Base-by-base conservation (phyloP, 192 early-diverging fungal genomes). In the Coemansia sp. region DNA sequence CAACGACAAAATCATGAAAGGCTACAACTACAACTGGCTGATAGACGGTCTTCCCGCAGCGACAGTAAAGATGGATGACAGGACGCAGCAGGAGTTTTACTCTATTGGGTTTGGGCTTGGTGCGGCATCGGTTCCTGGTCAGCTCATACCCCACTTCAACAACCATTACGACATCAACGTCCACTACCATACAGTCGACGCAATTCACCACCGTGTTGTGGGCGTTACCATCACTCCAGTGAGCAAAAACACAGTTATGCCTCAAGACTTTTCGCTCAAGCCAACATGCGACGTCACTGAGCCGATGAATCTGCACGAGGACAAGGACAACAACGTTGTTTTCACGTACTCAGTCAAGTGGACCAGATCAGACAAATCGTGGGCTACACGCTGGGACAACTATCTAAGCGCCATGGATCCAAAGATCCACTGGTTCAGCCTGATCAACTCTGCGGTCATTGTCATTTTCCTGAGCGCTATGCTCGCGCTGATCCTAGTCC, bases 31-130 rank as follows among this genome's bases (percentile, higher is more conserved):
- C 54, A 93, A 91, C 70, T 91, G 90, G 90, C 76, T 93, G 54
- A 90, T 98, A 38, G 96, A 98, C 77, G 94, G 94, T 6, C 82
- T 98, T 19, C 96, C 96, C 1, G 94, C 85, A 53, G 93, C 87
- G 19, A 83, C 79, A 14, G 50, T 76, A 6, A 82, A 84, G 44
- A 64, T 73, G 6, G 87, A 88, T 50, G 65, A 75, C 31, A 78
- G 87, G 50, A 79, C 83, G 20, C 50, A 79, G 33, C 59, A 81
- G 36, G 13, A 67, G 44, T 82, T 90, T 58, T 91, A 90, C 59
- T 84, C 84, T 57, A 87, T 93, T 55, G 95, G 95, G 13, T 91
- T 96, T 82, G 86, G 83, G 7, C 72, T 97, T 13, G 95, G 95
- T 2, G 69, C 62, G 8, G 63, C 54, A 27, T 57, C 23, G 6